Conservation (phyloP, 2,329 filamentous ascomycete species). For the Fusarium proliferatum region DNA sequence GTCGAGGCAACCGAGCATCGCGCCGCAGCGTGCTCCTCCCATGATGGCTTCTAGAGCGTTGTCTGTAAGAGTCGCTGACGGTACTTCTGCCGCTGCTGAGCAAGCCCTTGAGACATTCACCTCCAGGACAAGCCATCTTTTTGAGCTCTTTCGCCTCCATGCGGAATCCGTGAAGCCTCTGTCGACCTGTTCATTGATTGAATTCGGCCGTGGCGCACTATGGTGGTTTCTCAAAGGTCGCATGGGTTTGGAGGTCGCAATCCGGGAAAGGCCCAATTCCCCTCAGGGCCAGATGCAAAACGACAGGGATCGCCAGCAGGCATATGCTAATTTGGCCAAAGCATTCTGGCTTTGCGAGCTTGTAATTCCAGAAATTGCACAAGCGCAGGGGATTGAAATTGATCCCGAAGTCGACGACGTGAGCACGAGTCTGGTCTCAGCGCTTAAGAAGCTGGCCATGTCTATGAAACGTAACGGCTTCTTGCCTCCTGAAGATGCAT, state of each 20-base stretch:
- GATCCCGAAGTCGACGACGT: constrained; percentile 63
- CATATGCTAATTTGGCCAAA: constrained; percentile 87
- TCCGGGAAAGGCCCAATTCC: constrained; percentile 69
- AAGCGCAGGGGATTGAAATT: constrained; percentile 54
- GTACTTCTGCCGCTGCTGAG: constrained; percentile 62
- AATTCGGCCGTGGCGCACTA: constrained; percentile 77
- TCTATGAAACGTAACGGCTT: constrained; percentile 89
- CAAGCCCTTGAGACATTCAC: constrained; percentile 78
- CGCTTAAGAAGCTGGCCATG: constrained; percentile 77
- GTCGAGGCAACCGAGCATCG: constrained; percentile 38
- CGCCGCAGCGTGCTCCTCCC: constrained; percentile 44
- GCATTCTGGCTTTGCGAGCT: constrained; percentile 81
- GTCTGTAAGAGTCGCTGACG: constrained; percentile 56
- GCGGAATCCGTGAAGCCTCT: constrained; percentile 78
- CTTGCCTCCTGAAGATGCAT: constrained; percentile 74
- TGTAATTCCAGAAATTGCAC: constrained; percentile 61
- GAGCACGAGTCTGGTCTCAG: constrained; percentile 68
- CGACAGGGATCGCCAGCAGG: constrained; percentile 73
- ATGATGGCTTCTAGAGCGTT: constrained; percentile 47
- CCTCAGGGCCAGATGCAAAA: constrained; percentile 65
- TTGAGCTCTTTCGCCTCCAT: constrained; percentile 80
- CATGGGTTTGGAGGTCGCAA: constrained; percentile 76
- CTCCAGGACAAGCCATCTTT: constrained; percentile 76
- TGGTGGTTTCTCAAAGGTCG: constrained; percentile 95
- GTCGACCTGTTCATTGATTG: constrained; percentile 68